Evolutionary conservation across 495 filamentous ascomycete genomes (phyloP), one percentile per base, ranked within the genome.

Genomic region (Melanomma pulvis-pyrius): DNA sequence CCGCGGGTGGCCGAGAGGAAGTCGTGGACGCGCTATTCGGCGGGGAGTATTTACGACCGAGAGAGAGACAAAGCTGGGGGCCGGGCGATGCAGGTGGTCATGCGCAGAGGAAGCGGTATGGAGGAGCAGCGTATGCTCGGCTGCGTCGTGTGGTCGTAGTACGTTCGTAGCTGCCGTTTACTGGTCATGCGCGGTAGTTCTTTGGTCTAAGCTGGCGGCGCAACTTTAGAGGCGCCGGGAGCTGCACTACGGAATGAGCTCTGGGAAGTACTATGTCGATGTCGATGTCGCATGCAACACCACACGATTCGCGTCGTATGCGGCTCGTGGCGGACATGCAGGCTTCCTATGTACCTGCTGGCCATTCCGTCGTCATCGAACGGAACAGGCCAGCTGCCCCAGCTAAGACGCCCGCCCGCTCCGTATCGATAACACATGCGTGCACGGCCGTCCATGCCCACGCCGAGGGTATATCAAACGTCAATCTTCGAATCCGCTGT

Each of bases 1-100:
- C 68, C 68, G 68, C 59, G 58, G 49, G 62, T 66, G 68, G 62
- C 68, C 68, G 47, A 19, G 36, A n/a, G 15, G n/a, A 50, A 52
- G 30, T 17, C 25, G 29, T 26, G 49, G 50, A 24, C 12, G 25
- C n/a, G 9, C 24, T 3, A 25, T 36, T 21, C 19, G 28, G 30
- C 29, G 48, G 25, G 30, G 51, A 17, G 22, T 21, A 26, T 32
- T 4, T 19, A 17, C 17, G 26, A 19, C 30, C 8, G 50, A 36
- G 11, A 11, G 25, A 50, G 36, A 6, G 47, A 47, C 28, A 29
- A 34, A 19, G 28, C 5, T 46, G n/a, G 34, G 36, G 28, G 19
- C 1, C 51, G 25, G 29, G 29, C n/a, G 9, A 19, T 36, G 47
- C 32, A 22, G 54, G 11, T 25, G 28, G 59, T 44, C 50, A 56